Percentiles rank a stretch among this genome's conserved stretches.
Conservation (phyloP, 1,284 basidiomycete genomes). For the Ustilago trichophora region DNA sequence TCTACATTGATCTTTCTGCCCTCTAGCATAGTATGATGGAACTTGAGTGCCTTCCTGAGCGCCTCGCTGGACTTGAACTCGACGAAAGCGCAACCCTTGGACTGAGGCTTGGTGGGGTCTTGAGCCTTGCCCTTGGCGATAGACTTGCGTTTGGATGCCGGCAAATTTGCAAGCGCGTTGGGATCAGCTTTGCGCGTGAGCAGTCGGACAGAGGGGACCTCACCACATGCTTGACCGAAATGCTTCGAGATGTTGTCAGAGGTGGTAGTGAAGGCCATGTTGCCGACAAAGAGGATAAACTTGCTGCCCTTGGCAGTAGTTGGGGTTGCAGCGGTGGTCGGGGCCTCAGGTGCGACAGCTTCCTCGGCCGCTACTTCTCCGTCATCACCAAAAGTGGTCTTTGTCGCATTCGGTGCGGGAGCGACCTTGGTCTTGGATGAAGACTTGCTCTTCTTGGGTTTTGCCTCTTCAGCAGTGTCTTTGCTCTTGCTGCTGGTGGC, state of each 20-base stretch:
- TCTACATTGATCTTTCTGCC: slow-evolving; percentile 65
- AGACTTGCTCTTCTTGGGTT: slow-evolving; percentile 16
- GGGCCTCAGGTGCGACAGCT: slow-evolving; percentile 4
- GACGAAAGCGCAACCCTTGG: slow-evolving; percentile 63
- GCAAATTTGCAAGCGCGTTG: slow-evolving; percentile 36
- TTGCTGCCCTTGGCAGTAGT: slow-evolving; percentile 24
- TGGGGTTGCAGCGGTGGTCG: slow-evolving; percentile 1
- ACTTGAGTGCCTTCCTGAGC: slow-evolving; percentile 60
- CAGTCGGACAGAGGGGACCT: slow-evolving; percentile 60
- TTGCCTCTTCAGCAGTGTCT: slow-evolving; percentile 2
- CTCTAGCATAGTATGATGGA: slow-evolving; percentile 63
- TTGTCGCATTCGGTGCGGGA: slow-evolving; percentile 20
- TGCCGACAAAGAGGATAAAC: slow-evolving; percentile 64
- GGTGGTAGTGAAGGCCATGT: slow-evolving; percentile 64
- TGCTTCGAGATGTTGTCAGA: slow-evolving; percentile 56
- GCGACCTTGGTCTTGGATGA: slow-evolving; percentile 5
- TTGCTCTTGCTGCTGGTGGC: slow-evolving; percentile 3
- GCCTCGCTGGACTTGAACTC: slow-evolving; percentile 55
- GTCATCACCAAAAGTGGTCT: slow-evolving; percentile 43
- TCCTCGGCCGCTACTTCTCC: slow-evolving; percentile 31
- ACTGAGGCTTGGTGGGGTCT: slow-evolving; percentile 53
- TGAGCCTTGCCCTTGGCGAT: slow-evolving; percentile 64
- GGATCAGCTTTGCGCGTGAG: slow-evolving; percentile 60
- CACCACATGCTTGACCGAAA: slow-evolving; percentile 57
- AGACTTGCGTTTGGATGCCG: slow-evolving; percentile 62